phyloP scores from a whole-genome alignment of 2,329 filamentous ascomycete species.

The Drechslerella coelobrocha region DNA sequence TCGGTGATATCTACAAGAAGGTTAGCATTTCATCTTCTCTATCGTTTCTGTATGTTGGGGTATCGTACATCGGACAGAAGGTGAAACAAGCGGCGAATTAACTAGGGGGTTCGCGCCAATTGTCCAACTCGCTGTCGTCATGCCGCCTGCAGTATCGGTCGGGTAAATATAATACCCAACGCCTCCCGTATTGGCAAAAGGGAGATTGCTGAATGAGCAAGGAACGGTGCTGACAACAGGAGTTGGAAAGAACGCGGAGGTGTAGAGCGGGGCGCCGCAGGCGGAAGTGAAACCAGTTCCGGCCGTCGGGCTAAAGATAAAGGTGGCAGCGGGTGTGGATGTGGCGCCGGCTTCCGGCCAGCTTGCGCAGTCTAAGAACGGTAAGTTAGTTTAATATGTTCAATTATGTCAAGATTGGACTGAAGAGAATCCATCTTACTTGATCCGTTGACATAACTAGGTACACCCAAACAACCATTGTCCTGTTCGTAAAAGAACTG shows the following conservation, averaged over 20 bases:
- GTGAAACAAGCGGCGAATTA: background rate
- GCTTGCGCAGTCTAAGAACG: slow-evolving; percentile 18
- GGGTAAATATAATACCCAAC: slow-evolving; percentile 22
- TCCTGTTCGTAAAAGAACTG: slow-evolving; percentile 27
- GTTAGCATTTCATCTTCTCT: slow-evolving; percentile 1
- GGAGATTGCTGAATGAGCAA: slow-evolving; percentile 17
- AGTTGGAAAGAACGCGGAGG: slow-evolving; percentile 5
- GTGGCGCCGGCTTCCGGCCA: slow-evolving; percentile 21
- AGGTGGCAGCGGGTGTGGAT: background rate
- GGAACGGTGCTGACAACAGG: slow-evolving; percentile 9
- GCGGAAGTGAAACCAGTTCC: background rate
- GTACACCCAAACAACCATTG: slow-evolving; percentile 25
- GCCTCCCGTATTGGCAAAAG: slow-evolving; percentile 8
- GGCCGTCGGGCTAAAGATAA: slow-evolving; percentile 11
- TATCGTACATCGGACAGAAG: background rate
- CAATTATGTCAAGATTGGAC: background rate
- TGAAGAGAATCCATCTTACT: slow-evolving; percentile 1
- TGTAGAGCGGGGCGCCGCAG: slow-evolving; percentile 23
- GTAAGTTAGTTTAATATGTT: background rate
- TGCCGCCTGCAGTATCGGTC: background rate
- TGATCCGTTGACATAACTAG: slow-evolving; percentile 39
- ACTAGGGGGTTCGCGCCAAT: slow-evolving; percentile 7
- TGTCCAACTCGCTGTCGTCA: slow-evolving; percentile 19
- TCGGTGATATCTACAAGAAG: background rate
- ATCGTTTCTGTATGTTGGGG: background rate